Evolutionary conservation across 805 yeast species (phyloP).

Genomic region (Suhomyces sp.): DNA sequence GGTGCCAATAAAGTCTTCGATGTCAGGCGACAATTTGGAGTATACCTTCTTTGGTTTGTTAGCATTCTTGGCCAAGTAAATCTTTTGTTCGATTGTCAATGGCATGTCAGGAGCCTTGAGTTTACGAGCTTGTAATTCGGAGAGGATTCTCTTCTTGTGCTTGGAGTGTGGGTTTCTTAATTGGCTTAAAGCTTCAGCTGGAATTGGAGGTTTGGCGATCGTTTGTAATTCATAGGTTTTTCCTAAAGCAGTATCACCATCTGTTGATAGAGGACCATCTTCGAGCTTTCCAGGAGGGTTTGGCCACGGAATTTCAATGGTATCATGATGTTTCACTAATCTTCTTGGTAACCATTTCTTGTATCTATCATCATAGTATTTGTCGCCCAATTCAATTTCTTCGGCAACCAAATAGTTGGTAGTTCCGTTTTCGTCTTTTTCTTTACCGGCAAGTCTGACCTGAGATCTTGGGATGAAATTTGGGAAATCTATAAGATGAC

Average conservation of each 20-base stretch:
- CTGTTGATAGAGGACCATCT: conserved; percentile 60
- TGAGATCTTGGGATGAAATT: conserved; percentile 55
- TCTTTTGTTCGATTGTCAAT: conserved; percentile 57
- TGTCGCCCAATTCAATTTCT: conserved; percentile 62
- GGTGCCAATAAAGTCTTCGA: conserved; percentile 53
- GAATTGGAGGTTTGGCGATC: conserved; percentile 65
- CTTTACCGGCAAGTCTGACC: conserved; percentile 74
- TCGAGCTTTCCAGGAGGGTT: conserved; percentile 52
- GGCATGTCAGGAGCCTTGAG: conserved; percentile 79
- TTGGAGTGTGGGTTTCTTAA: conserved; percentile 77
- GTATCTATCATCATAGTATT: conserved; percentile 71
- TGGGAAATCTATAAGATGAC: conserved; percentile 72
- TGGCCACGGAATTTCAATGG: conserved; percentile 87
- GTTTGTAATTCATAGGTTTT: conserved; percentile 74
- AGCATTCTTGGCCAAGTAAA: conserved; percentile 50
- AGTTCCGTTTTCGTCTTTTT: conserved; percentile 63
- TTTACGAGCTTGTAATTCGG: conserved; percentile 59
- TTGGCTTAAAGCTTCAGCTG: conserved; percentile 59
- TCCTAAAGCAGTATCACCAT: conserved; percentile 54
- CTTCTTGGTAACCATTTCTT: conserved; percentile 75
- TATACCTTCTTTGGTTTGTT: conserved; percentile 33
- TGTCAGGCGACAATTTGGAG: conserved; percentile 47
- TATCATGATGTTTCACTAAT: conserved; percentile 65
- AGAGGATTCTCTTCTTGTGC: conserved; percentile 52
- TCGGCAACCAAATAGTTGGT: conserved; percentile 76